A percentile compares a stretch with the other conserved stretches of the same genome.
phyloP scores from a whole-genome alignment of 1,284 basidiomycete genomes.

The Ceratobasidium sp. region DNA sequence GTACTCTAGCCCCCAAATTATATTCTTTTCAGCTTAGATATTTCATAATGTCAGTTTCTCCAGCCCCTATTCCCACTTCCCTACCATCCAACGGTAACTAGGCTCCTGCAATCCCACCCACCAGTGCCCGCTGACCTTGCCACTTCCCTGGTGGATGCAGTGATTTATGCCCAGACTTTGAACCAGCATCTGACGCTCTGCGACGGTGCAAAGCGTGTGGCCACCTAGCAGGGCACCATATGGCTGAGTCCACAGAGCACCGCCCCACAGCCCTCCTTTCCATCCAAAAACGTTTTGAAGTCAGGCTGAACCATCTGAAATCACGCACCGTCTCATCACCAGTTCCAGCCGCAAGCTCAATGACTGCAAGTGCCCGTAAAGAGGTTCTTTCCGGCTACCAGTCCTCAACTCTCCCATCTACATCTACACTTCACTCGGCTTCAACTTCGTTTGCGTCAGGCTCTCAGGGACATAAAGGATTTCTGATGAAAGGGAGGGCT shows the following conservation, averaged over 20 bases:
- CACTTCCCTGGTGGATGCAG: not conserved
- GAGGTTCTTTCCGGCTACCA: not conserved
- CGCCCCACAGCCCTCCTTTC: not conserved
- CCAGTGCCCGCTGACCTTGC: not conserved
- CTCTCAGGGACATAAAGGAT: too few species aligned
- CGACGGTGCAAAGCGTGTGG: not conserved
- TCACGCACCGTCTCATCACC: too few species aligned
- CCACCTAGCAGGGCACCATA: not conserved
- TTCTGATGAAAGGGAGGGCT: too few species aligned
- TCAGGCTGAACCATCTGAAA: too few species aligned
- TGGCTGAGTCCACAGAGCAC: not conserved
- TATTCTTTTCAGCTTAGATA: too few species aligned
- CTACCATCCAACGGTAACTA: not conserved
- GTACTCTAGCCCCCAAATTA: too few species aligned
- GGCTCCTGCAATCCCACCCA: too few species aligned
- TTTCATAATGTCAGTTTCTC: too few species aligned
- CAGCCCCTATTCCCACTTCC: not conserved
- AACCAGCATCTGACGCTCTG: not conserved
- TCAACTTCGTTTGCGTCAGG: too few species aligned
- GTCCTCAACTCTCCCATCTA: not conserved
- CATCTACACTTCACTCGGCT: too few species aligned
- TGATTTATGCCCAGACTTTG: not conserved
- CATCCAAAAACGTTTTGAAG: not conserved
- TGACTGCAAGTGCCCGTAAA: not conserved
- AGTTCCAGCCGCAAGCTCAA: not conserved